phyloP scores from a whole-genome alignment of 2,329 filamentous ascomycete genomes.

The Graphiopsis chlorocephala region DNA sequence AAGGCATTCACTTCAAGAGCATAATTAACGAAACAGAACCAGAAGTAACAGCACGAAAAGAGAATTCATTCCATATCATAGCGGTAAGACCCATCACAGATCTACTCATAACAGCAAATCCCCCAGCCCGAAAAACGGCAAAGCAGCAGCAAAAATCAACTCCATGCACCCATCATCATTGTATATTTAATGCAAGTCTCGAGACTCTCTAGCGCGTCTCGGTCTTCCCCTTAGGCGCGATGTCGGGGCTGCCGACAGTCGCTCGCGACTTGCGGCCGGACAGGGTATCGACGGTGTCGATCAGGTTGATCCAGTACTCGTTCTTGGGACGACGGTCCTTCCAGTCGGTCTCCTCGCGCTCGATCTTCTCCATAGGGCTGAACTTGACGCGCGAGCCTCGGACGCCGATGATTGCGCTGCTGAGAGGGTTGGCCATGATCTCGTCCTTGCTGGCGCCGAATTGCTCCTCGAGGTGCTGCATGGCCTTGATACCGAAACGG shows the following conservation, averaged over 20 bases:
- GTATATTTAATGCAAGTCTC: neutral
- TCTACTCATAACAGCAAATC: neutral
- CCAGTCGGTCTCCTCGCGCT: constrained; percentile 89
- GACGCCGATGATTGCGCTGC: constrained; percentile 83
- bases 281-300: constrained; percentile 78
- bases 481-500: constrained; percentile 87
- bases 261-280: constrained; percentile 57
- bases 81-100: neutral
- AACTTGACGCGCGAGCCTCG: constrained; percentile 89
- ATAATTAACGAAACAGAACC: neutral
- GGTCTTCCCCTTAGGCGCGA: constrained; percentile 5
- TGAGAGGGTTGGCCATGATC: constrained; percentile 71
- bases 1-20: neutral
- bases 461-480: constrained; percentile 83
- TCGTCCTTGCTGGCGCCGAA: constrained; percentile 63
- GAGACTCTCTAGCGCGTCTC: neutral
- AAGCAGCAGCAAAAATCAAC: neutral
- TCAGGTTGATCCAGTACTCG: constrained; percentile 81
- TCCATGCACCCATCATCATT: constrained; percentile 3
- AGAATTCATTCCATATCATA: constrained; percentile 10
- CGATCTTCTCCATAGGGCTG: constrained; percentile 73
- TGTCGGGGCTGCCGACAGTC: neutral
- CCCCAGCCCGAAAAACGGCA: neutral
- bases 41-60: constrained; percentile 1
- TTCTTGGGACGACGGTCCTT: constrained; percentile 76